phyloP scores from a whole-genome alignment of 2,329 filamentous ascomycete genomes.

The Penicillium corylophilum region DNA sequence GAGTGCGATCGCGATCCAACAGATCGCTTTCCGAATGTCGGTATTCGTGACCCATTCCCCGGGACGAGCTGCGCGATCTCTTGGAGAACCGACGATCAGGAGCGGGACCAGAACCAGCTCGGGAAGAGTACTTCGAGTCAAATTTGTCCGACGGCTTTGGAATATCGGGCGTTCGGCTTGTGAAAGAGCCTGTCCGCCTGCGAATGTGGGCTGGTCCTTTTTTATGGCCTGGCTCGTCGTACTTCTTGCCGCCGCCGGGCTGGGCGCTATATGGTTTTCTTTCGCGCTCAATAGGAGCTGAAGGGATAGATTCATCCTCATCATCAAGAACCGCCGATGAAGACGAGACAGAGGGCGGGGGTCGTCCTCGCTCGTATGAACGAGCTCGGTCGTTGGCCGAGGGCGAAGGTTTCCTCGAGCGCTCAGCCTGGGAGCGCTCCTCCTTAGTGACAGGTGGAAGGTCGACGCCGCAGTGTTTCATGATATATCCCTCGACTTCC shows the following conservation, averaged over 20 bases:
- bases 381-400: constrained; percentile 12
- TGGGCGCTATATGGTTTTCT: constrained; percentile 63
- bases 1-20: constrained; percentile 21
- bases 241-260: constrained; percentile 59
- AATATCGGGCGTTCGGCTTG: constrained; percentile 55
- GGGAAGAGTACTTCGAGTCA: constrained; percentile 20
- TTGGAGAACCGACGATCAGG: constrained; percentile 13
- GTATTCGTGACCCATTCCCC: constrained; percentile 31
- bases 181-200: constrained; percentile 28
- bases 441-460: constrained; percentile 42
- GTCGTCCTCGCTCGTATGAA: constrained; percentile 25
- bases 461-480: constrained; percentile 51
- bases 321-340: constrained; percentile 39
- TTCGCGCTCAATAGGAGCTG: constrained; percentile 62
- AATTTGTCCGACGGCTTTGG: constrained; percentile 57
- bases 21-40: constrained; percentile 39
- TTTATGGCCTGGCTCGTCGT: constrained; percentile 40
- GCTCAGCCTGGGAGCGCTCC: constrained; percentile 35
- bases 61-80: constrained; percentile 35
- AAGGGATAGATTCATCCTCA: constrained; percentile 41
- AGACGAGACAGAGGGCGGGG: constrained; percentile 41
- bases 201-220: constrained; percentile 3
- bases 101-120: constrained; percentile 17
- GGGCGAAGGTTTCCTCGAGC: constrained; percentile 22
- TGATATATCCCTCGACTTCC: constrained; percentile 60